Evolutionary conservation across 768 basidiomycete species (phyloP).

Genomic region (Leccinum longicurvipes): DNA sequence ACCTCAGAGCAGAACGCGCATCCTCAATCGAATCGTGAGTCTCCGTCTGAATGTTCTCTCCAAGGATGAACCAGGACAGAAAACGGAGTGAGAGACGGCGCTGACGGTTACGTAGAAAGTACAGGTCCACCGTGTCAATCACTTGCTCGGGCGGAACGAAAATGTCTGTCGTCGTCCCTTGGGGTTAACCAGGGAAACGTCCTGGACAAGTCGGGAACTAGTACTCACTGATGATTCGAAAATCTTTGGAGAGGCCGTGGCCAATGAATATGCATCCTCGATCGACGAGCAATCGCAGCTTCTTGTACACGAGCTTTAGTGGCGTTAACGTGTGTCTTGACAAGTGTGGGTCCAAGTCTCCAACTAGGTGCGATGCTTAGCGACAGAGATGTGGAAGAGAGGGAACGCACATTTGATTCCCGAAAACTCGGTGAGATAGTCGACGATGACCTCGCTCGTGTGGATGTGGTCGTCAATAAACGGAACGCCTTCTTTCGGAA

Average conservation of each 20-base stretch:
- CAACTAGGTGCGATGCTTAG: constrained; percentile 48
- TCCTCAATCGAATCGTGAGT: constrained; percentile 99
- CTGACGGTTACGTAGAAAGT: constrained; percentile 76
- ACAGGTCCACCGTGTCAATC: constrained; percentile 97
- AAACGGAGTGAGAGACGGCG: constrained; percentile 90
- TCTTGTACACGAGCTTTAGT: constrained; percentile 97
- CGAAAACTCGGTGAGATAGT: constrained; percentile 96
- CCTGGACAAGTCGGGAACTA: constrained; percentile 25
- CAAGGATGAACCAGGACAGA: constrained; percentile 90
- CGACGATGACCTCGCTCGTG: constrained; percentile 91
- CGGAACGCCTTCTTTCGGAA: constrained; percentile 74
- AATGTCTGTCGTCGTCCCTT: constrained; percentile 57
- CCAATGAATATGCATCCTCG: constrained; percentile 96
- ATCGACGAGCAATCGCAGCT: constrained; percentile 88
- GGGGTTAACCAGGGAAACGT: neutral
- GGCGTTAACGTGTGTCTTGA: constrained; percentile 91
- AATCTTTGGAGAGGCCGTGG: constrained; percentile 95
- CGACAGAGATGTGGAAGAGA: neutral
- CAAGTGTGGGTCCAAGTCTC: constrained; percentile 83
- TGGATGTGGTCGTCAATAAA: constrained; percentile 99
- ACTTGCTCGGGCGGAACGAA: constrained; percentile 95
- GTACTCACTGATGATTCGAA: constrained; percentile 87
- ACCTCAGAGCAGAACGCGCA: constrained; percentile 76
- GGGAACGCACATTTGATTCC: constrained; percentile 80
- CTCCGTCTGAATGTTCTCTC: constrained; percentile 88